Conservation (phyloP, 176 grass and related monocot species). For the Calamus simplicifolius region DNA sequence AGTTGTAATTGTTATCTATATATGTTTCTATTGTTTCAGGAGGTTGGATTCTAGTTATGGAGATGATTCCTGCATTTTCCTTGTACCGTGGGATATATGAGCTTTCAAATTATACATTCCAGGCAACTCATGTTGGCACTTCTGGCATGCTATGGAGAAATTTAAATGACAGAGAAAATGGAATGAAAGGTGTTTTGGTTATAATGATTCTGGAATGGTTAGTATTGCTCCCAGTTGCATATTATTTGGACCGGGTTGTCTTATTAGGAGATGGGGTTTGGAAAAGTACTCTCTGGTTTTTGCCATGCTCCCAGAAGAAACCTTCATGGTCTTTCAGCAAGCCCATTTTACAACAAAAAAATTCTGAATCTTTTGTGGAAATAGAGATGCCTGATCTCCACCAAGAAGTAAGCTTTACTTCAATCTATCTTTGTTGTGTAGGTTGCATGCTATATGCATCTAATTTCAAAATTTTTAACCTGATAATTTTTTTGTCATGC, state of each 20-base stretch:
- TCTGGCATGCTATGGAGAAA: conserved; percentile 43
- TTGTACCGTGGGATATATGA: conserved; percentile 60
- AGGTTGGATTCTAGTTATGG: conserved; percentile 44
- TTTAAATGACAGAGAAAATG: conserved; percentile 33
- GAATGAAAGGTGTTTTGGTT: conserved; percentile 53
- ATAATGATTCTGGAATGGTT: conserved; percentile 44
- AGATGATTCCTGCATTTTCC: conserved; percentile 60
- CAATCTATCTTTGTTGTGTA: no score
- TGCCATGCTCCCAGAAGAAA: conserved; percentile 29
- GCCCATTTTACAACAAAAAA: conserved; percentile 9
- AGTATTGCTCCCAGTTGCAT: conserved; percentile 24
- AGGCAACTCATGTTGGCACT: conserved; percentile 31
- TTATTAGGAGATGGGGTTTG: background rate
- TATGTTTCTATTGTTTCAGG: conserved; percentile 17
- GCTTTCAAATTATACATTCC: conserved; percentile 28
- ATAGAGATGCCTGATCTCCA: background rate
- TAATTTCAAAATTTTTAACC: background rate
- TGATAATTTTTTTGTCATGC: background rate
- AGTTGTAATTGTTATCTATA: background rate
- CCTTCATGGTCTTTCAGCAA: conserved; percentile 15
- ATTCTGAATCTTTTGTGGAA: conserved; percentile 23
- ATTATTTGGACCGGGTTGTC: background rate
- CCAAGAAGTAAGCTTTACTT: background rate
- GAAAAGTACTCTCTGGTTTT: conserved; percentile 19
- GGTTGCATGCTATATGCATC: no score